Evolutionary conservation across 2,329 filamentous ascomycete species (phyloP).

Genomic region (Pseudogymnoascus sp.): DNA sequence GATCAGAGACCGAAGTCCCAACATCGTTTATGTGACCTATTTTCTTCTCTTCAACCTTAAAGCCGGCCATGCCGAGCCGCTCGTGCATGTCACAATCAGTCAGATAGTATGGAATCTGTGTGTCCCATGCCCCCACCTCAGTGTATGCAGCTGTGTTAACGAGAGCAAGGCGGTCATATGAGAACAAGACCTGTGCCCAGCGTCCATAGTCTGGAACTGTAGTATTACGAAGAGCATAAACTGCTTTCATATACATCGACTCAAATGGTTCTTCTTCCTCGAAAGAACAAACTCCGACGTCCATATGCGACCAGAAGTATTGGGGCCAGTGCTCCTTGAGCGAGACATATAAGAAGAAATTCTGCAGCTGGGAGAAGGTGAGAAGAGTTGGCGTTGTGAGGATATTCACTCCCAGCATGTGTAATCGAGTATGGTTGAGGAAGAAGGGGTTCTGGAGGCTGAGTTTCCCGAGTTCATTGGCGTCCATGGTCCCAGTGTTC

Average conservation of each 20-base stretch:
- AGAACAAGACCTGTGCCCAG: conserved; percentile 50
- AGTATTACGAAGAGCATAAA: conserved; percentile 14
- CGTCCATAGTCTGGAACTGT: conserved; percentile 11
- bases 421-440: conserved; percentile 44
- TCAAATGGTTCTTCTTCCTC: conserved; percentile 26
- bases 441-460: conserved; percentile 49
- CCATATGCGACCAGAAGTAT: conserved; percentile 53
- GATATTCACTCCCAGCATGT: conserved; percentile 45
- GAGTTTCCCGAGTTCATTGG: conserved; percentile 41
- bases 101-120: conserved; percentile 49
- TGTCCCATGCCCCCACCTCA: conserved; percentile 45
- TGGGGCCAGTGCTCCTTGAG: conserved; percentile 38
- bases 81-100: conserved; percentile 51
- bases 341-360: conserved; percentile 43
- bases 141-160: conserved; percentile 45
- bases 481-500: conserved; percentile 47
- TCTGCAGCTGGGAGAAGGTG: conserved; percentile 49
- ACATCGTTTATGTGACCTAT: conserved; percentile 41
- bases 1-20: conserved; percentile 38
- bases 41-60: conserved; percentile 33
- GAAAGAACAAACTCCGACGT: conserved; percentile 40
- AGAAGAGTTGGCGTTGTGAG: conserved; percentile 44
- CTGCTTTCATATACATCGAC: conserved; percentile 20
- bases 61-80: conserved; percentile 40
- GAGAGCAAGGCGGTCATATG: conserved; percentile 50